Conservation (phyloP, 345 rosid genomes). For the Rhodamnia rubescens region DNA sequence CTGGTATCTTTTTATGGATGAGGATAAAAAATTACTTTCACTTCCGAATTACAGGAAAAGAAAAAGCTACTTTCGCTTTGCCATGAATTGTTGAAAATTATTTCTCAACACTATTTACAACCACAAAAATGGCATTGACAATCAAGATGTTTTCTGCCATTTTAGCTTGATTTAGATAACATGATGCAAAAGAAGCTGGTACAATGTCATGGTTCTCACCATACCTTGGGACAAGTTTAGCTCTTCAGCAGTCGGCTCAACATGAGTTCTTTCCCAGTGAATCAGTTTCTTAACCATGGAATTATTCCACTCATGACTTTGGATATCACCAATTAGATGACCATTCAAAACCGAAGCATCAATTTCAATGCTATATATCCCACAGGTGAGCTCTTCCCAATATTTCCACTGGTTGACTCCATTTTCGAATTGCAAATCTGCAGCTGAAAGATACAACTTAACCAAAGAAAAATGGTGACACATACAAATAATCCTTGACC, state of each 20-base stretch:
- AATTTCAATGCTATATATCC: constrained; percentile 54
- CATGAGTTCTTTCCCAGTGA: constrained; percentile 55
- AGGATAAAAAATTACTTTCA: background rate
- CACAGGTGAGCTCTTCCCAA: constrained; percentile 94
- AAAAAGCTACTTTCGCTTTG: background rate
- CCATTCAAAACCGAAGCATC: constrained; percentile 19
- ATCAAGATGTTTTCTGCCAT: background rate
- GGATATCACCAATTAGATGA: constrained; percentile 31
- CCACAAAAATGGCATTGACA: background rate
- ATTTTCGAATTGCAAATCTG: constrained; percentile 40
- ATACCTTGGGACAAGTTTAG: background rate
- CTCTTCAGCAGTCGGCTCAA: constrained; percentile 27
- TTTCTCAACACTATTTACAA: background rate
- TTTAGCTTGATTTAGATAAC: constrained; percentile 4
- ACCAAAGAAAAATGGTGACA: background rate
- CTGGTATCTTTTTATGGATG: background rate
- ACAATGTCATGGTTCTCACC: background rate
- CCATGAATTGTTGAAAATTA: background rate
- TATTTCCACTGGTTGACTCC: constrained; percentile 22
- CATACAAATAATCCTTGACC: background rate
- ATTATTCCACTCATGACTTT: constrained; percentile 57
- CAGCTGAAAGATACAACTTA: background rate
- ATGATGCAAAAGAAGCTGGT: background rate
- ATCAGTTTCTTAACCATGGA: constrained; percentile 41
- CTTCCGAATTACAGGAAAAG: background rate